Conservation (phyloP, 345 rosid genomes). For the Psidium guajava region DNA sequence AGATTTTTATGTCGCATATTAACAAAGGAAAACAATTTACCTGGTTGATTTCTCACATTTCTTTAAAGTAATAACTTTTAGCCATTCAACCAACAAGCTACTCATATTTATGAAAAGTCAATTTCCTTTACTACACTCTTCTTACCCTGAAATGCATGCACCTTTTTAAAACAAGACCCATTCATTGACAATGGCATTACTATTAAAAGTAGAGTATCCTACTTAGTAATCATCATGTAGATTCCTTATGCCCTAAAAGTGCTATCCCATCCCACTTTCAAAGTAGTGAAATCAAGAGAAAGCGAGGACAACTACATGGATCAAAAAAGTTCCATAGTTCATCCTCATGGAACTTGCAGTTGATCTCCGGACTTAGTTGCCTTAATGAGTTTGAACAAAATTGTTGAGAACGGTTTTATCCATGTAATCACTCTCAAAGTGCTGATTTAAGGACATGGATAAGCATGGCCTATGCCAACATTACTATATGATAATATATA, state of each 20-base stretch:
- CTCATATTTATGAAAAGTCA: background rate
- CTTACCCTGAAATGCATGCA: background rate
- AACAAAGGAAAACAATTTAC: background rate
- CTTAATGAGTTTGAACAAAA: background rate
- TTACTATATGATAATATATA: background rate
- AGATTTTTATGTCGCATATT: background rate
- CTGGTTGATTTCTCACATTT: background rate
- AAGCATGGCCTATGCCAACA: background rate
- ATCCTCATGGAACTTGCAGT: background rate
- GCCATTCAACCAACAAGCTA: background rate
- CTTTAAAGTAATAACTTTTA: background rate
- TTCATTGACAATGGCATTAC: background rate
- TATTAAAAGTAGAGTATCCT: background rate
- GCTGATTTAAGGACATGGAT: background rate
- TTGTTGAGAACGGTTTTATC: background rate
- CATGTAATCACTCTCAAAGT: background rate
- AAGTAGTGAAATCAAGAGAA: background rate
- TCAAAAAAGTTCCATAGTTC: background rate
- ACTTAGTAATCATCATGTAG: background rate
- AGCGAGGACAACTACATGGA: background rate
- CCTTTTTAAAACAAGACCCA: background rate
- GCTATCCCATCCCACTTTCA: background rate
- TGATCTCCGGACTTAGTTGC: background rate
- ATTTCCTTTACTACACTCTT: background rate
- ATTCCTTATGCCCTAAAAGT: background rate